Evolutionary conservation across 1,284 basidiomycete species (phyloP), one percentile per base, ranked within the genome.

Genomic region (Rhodofomes roseus): DNA sequence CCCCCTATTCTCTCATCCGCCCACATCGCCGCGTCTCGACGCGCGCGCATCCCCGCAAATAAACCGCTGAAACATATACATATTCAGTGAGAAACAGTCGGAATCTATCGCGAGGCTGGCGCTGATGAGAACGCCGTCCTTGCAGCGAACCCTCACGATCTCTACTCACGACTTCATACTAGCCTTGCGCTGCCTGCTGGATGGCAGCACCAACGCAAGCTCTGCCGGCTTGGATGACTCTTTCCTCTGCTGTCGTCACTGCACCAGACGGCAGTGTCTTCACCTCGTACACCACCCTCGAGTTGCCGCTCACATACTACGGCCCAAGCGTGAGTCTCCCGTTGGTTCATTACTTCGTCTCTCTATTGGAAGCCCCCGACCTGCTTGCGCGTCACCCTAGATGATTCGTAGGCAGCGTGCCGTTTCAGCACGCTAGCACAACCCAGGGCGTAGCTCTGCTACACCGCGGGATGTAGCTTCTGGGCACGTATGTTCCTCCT

Each of bases 241-340:
- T 82, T 23, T 76, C 81, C 29, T 75, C 78, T 25, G 75, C 81
- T 16, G 70, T 81, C 43, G 67, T 83, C 55, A 83, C 83, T 8
- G 75, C 83, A 67, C 72, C 76, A 2, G 74, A 74, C 56, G 86
- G 86, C 54, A 71, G 70, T 29, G 77, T 82, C 55, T 70, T 81
- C 46, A 76, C 80, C 43, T 85, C 85, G 18, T 76, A 78, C 43
- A 79, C 77, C 4, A 81, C 78, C 56, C 74, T 87, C 41, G 80
- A 77, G 62, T 67, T 90, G 56, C 86, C 88, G 55, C 73, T 89
- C 62, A 90, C 88, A 1, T 90, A 90, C 71, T 89, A 82, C 65
- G 88, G 88, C 43, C 87, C 88, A 58, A 83, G 84, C 71, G 87
- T 90, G 70, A 80, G 88, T 82, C 51, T 22, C 20, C 20, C 52